phyloP scores from a whole-genome alignment of 805 yeast species.

The Ogataea degrootiae region DNA sequence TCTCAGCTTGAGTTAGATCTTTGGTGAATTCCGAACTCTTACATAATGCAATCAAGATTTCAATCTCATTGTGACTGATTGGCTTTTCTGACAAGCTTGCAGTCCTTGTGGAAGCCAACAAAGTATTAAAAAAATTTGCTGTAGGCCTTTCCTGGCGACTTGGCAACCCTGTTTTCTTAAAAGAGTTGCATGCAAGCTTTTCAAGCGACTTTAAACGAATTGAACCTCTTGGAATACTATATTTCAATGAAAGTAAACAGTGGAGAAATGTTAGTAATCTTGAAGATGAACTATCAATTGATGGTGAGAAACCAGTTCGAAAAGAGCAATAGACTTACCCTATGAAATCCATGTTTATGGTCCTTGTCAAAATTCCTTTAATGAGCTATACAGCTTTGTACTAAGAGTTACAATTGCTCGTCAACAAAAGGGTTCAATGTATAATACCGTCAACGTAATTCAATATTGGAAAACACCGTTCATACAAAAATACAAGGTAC shows the following conservation, averaged over 20 bases:
- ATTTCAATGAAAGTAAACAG: background rate
- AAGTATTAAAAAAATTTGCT: conserved; percentile 20
- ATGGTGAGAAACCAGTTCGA: background rate
- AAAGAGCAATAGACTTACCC: conserved; percentile 15
- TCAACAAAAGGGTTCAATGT: no score
- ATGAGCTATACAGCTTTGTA: background rate
- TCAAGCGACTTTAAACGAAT: conserved; percentile 35
- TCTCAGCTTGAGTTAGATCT: conserved; percentile 36
- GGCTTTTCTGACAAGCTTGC: conserved; percentile 13
- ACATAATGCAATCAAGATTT: conserved; percentile 54
- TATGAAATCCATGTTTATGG: conserved; percentile 14
- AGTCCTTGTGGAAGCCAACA: conserved; percentile 15
- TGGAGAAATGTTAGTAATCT: background rate
- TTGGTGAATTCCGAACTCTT: conserved; percentile 34
- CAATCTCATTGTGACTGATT: conserved; percentile 35
- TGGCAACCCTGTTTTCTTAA: conserved; percentile 15
- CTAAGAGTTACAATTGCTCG: background rate
- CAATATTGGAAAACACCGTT: no score
- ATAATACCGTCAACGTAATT: no score
- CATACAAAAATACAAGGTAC: no score
- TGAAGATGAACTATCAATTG: background rate
- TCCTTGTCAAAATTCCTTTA: background rate
- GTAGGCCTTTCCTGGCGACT: conserved; percentile 18
- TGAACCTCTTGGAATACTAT: conserved; percentile 32
- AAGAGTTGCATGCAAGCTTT: conserved; percentile 32